Conservation (phyloP, 2,329 filamentous ascomycete genomes). For the Leptographium flavum region DNA sequence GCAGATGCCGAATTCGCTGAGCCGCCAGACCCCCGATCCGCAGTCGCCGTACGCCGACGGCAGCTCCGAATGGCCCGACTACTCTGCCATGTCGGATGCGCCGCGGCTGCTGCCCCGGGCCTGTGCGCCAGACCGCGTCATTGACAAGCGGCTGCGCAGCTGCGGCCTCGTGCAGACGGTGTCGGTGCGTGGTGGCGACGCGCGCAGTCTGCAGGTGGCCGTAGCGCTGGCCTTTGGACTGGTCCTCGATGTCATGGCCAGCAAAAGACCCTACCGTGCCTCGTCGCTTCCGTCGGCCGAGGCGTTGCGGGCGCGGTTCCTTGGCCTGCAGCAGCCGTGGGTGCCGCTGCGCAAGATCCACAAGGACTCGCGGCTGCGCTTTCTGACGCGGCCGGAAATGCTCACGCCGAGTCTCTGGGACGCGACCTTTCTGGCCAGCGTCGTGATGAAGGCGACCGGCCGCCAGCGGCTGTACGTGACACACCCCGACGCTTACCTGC, state of each 20-base stretch:
- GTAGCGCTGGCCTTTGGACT: constrained; percentile 48
- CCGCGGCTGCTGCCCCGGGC: constrained; percentile 57
- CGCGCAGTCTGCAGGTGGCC: constrained; percentile 51
- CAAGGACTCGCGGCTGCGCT: constrained; percentile 57
- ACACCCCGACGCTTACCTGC: constrained; percentile 59
- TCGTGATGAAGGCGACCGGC: constrained; percentile 57
- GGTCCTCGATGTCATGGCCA: constrained; percentile 31
- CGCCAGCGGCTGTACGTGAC: constrained; percentile 60
- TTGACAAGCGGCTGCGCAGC: constrained; percentile 60
- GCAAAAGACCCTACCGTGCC: constrained; percentile 2
- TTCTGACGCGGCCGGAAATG: constrained; percentile 59
- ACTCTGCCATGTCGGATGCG: constrained; percentile 16
- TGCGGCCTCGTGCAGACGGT: constrained; percentile 56
- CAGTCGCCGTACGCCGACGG: constrained; percentile 33
- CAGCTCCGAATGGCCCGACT: constrained; percentile 29
- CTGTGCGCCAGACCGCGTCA: constrained; percentile 44
- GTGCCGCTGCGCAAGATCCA: constrained; percentile 66
- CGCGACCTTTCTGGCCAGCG: constrained; percentile 52
- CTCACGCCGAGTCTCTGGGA: constrained; percentile 59
- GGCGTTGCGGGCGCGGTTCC: constrained; percentile 25
- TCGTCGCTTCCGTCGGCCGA: constrained; percentile 11
- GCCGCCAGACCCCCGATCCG: constrained; percentile 27
- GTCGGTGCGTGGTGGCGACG: constrained; percentile 46
- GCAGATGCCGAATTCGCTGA: constrained; percentile 34
- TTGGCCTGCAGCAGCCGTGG: constrained; percentile 53